Evolutionary conservation across 2,329 filamentous ascomycete genomes (phyloP), one percentile per base, ranked within the genome.

Genomic region (Cryphonectria japonica): DNA sequence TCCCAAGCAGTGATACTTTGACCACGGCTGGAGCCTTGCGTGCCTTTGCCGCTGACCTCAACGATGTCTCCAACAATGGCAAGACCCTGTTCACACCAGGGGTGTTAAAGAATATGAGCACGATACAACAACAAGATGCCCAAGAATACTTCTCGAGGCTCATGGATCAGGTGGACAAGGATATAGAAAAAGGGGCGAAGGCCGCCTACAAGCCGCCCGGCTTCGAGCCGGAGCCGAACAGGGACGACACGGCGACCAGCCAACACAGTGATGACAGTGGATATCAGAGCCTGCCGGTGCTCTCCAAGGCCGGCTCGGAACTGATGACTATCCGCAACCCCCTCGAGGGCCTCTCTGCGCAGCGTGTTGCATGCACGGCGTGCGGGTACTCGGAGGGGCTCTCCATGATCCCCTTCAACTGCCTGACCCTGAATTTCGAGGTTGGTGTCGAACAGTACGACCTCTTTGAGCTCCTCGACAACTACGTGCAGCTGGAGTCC

Each of bases 101-200:
- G 0, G 89, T 92, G 69, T 83, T 98, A 62, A 97, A 97, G 81
- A 95, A 91, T 13, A 97, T 98, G 91, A 95, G 92, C 80, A 97
- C 93, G 41, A 97, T 93, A 89, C 93, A 97, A 75, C 96, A 98
- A 79, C 96, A 99, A 81, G 96, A 99, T 81, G 96, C 96, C 6
- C 96, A 98, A 78, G 96, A 99, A 80, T 99, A 98, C 80, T 98
- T 93, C 77, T 95, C 94, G 22, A 97, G 95, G 77, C 86, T 99
- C 19, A 81, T 98, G 64, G 94, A 95, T 75, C 91, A 95, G 76
- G 85, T 97, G 39, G 93, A 98, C 77, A 92, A 91, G 76, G 93
- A 97, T 77, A 85, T 93, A 57, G 83, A 84, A 29, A 87, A 85
- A 74, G 85, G 85, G 62, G 82, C 80, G 3, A 79, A 77, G 68